phyloP scores from a whole-genome alignment of 805 yeast genomes.

The Metschnikowia aberdeeniae region DNA sequence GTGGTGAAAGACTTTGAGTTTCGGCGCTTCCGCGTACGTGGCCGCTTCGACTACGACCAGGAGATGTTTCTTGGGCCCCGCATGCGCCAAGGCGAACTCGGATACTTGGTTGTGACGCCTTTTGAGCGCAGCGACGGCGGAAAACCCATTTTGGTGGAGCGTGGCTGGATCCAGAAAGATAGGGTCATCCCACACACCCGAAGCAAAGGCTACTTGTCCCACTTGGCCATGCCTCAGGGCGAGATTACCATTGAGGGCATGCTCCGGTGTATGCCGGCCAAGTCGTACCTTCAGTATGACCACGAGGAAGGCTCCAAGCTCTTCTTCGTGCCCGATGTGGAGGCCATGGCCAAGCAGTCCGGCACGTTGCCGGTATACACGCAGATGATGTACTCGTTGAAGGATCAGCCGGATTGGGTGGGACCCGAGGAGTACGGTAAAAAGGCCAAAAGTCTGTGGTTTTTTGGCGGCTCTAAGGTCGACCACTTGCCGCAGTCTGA shows the following conservation, averaged over 20 bases:
- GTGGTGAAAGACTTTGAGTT: constrained; percentile 75
- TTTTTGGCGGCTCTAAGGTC: constrained; percentile 9
- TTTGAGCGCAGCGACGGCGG: constrained; percentile 72
- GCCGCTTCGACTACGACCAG: constrained; percentile 75
- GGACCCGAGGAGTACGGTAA: constrained; percentile 10
- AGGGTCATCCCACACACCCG: constrained; percentile 54
- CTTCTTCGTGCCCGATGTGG: constrained; percentile 77
- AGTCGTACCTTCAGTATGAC: constrained; percentile 64
- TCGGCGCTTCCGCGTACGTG: constrained; percentile 71
- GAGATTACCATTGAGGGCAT: constrained; percentile 70
- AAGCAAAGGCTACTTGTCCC: constrained; percentile 47
- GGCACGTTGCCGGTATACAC: constrained; percentile 70
- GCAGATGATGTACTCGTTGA: constrained; percentile 65
- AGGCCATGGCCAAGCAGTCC: constrained; percentile 69
- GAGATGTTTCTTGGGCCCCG: constrained; percentile 94
- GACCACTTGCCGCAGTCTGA: constrained; percentile 19
- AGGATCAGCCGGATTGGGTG: constrained; percentile 57
- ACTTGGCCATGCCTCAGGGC: constrained; percentile 69
- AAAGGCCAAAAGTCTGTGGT: constrained; percentile 13
- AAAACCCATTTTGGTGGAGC: constrained; percentile 71
- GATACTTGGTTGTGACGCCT: constrained; percentile 80
- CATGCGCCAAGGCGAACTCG: constrained; percentile 59
- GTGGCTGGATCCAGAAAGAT: constrained; percentile 88
- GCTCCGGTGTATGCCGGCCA: constrained; percentile 61
- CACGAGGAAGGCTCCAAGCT: constrained; percentile 62